Evolutionary conservation across 2,329 filamentous ascomycete genomes (phyloP).

Genomic region (Arthroderma uncinatum): DNA sequence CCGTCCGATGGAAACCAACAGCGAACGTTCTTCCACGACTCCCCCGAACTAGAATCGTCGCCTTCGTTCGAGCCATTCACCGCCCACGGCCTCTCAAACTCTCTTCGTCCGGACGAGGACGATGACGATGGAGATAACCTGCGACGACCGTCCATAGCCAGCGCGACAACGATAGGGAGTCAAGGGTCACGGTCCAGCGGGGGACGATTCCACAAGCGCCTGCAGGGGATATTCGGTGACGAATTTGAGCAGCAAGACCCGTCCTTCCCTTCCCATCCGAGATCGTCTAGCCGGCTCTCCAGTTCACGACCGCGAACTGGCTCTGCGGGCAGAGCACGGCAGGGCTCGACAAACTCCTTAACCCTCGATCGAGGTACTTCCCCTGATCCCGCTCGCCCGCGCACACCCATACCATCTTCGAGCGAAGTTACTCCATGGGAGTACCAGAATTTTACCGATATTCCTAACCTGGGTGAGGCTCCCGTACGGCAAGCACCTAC

Average conservation of each 20-base stretch:
- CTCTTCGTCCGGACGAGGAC: slow-evolving; percentile 8
- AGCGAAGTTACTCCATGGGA: slow-evolving; percentile 97
- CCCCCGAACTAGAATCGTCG: slow-evolving; percentile 37
- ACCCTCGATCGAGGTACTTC: slow-evolving; percentile 52
- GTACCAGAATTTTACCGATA: slow-evolving; percentile 78
- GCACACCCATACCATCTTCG: slow-evolving; percentile 66
- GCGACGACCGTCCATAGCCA: slow-evolving; percentile 70
- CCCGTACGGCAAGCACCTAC: slow-evolving; percentile 60
- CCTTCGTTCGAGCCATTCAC: slow-evolving; percentile 50
- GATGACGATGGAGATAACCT: slow-evolving; percentile 49
- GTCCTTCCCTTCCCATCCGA: slow-evolving; percentile 7
- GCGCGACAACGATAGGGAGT: slow-evolving; percentile 70
- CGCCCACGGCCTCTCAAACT: slow-evolving; percentile 19
- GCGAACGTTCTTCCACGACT: slow-evolving; percentile 11
- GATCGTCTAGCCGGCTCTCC: slow-evolving; percentile 7
- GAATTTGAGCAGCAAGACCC: slow-evolving; percentile 34
- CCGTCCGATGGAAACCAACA: slow-evolving; percentile 6
- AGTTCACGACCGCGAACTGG: slow-evolving; percentile 5
- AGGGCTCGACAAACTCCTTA: slow-evolving; percentile 67
- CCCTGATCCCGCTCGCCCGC: slow-evolving; percentile 62
- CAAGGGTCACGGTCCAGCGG: slow-evolving; percentile 54
- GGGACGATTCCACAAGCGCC: slow-evolving; percentile 59
- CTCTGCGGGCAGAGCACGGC: slow-evolving; percentile 54
- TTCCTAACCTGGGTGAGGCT: slow-evolving; percentile 64
- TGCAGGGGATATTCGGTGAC: slow-evolving; percentile 81